Evolutionary conservation across 306 rosid species (phyloP), one percentile per base, ranked within the genome.

Genomic region (Cicer yamashitae): DNA sequence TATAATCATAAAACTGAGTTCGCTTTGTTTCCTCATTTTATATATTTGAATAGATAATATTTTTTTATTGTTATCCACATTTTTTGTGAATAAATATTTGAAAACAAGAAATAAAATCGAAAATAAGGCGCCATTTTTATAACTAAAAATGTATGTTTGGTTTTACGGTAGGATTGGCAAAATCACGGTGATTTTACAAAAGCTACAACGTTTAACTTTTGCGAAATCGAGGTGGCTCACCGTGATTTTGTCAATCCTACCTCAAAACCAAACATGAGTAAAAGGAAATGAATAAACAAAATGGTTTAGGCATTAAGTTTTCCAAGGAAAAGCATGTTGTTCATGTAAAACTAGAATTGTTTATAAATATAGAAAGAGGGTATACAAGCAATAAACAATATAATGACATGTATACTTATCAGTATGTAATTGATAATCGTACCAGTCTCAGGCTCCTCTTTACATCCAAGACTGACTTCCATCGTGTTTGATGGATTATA

Each of bases 361-460:
- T 40, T 50, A 2, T 3, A 58, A 2, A 7, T 34, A 67, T 34
- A 67, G 47, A 46, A 66, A 66, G 18, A 66, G 22, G 37, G 63
- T 17, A 44, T 39, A 34, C 14, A 10, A 25, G 51, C 34, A 58
- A 22, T 46, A 66, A 46, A 39, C 70, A 57, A 67, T 61, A 79
- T 4, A 67, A 38, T 45, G 46, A 50, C 56, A 67, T 78, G 48
- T 13, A 25, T 13, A 73, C 17, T 39, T 20, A 47, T 38, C 5
- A 20, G 39, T 43, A 71, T 41, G n/a, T 13, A 44, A 73, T 7
- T 54, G 8, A 62, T 62, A 65, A 57, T 8, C 25, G 2, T 58
- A 67, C 77, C 83, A 25, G 53, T 39, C 41, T 50, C 68, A 2
- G 57, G 75, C 46, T 18, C 70, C 67, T 77, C 76, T 22, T 57